Percentiles rank a stretch among this genome's conserved stretches.
These are phyloP conservation scores for Alternaria infectoria DNA, from an alignment of 2,329 filamentous ascomycete genomes.

Conservation along the genomic window DNA sequence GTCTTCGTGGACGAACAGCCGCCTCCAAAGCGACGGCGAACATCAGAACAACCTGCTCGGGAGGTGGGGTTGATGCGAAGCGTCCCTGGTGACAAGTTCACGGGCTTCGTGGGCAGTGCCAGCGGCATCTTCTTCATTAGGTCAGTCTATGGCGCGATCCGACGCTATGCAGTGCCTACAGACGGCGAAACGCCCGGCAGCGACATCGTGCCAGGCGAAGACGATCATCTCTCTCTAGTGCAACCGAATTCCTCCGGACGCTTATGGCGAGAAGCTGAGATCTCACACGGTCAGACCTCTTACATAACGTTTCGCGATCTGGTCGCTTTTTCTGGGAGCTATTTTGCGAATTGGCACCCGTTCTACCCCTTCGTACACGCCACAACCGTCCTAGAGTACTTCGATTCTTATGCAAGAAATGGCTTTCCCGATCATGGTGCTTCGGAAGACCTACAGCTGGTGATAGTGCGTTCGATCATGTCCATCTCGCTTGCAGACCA, in stretches of 20 bases:
- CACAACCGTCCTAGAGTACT: slow-evolving; percentile 56
- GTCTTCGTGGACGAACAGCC: not conserved
- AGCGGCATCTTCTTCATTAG: slow-evolving; percentile 67
- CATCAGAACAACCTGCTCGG: slow-evolving; percentile 30
- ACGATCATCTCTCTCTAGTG: slow-evolving; percentile 56
- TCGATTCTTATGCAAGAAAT: slow-evolving; percentile 53
- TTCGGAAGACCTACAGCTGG: slow-evolving; percentile 43
- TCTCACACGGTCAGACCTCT: slow-evolving; percentile 9
- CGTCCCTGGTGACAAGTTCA: slow-evolving; percentile 53
- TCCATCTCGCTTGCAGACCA: slow-evolving; percentile 63
- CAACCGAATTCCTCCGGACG: slow-evolving; percentile 20
- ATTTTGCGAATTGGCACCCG: slow-evolving; percentile 65
- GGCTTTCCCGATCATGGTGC: slow-evolving; percentile 37
- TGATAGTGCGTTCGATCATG: slow-evolving; percentile 57
- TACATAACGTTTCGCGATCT: slow-evolving; percentile 56
- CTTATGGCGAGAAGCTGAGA: slow-evolving; percentile 46
- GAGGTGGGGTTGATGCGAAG: slow-evolving; percentile 62
- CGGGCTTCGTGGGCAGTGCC: slow-evolving; percentile 63
- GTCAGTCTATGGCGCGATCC: slow-evolving; percentile 60
- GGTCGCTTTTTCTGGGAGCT: slow-evolving; percentile 58
- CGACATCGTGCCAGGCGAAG: slow-evolving; percentile 63
- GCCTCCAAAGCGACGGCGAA: slow-evolving; percentile 22
- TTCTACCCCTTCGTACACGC: slow-evolving; percentile 64
- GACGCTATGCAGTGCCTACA: slow-evolving; percentile 21
- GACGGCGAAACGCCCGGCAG: slow-evolving; percentile 33